These are phyloP conservation scores for Exophiala sideris DNA, from an alignment of 2,329 filamentous ascomycete species.

Conservation along the genomic window DNA sequence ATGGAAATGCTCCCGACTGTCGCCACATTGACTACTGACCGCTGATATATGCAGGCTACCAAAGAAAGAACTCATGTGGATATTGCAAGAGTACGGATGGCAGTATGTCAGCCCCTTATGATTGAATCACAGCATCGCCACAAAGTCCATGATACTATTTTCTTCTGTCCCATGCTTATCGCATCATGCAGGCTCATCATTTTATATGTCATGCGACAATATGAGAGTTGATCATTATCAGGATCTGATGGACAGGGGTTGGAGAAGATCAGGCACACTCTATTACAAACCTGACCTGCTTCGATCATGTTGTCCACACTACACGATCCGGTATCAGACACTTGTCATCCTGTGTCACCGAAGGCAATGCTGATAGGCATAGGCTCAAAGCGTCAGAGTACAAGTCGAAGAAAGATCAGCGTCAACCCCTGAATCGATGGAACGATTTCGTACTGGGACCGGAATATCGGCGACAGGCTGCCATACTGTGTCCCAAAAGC, in stretches of 20 bases:
- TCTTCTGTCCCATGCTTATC: constrained; percentile 3
- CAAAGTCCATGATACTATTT: background rate
- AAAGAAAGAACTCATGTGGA: constrained; percentile 44
- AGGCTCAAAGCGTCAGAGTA: constrained; percentile 44
- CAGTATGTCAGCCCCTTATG: constrained; percentile 40
- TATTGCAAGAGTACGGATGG: constrained; percentile 47
- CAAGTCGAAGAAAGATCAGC: constrained; percentile 45
- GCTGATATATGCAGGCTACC: constrained; percentile 39
- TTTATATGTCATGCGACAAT: constrained; percentile 45
- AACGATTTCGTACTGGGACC: constrained; percentile 46
- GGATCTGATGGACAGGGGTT: constrained; percentile 46
- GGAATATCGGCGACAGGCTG: constrained; percentile 46
- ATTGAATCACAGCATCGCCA: constrained; percentile 31
- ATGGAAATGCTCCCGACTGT: no score
- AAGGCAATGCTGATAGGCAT: constrained; percentile 7
- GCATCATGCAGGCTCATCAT: constrained; percentile 39
- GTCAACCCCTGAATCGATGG: constrained; percentile 48
- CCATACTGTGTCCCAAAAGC: constrained; percentile 43
- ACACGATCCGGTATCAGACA: constrained; percentile 45
- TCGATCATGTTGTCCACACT: constrained; percentile 87
- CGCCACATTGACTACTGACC: constrained; percentile 9
- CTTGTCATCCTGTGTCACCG: background rate
- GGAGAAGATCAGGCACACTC: constrained; percentile 48
- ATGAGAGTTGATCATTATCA: constrained; percentile 48
- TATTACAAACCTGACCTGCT: constrained; percentile 58